Percentiles rank a stretch among this genome's conserved stretches.
phyloP scores from a whole-genome alignment of 1,284 basidiomycete species.

The Ceratobasidium sp. region DNA sequence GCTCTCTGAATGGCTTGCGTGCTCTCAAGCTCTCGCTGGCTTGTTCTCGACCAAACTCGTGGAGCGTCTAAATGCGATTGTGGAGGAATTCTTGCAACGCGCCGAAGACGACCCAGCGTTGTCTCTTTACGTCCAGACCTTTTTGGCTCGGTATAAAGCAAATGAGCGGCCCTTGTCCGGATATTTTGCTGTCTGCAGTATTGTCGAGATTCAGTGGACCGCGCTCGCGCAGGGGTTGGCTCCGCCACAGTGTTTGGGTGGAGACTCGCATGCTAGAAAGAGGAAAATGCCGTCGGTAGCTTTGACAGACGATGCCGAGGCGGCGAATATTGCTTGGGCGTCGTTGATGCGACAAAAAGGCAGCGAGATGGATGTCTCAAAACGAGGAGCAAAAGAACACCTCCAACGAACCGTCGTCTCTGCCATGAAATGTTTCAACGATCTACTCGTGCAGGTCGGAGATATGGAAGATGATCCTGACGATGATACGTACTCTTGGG shows the following conservation, averaged over 20 bases:
- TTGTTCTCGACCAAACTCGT: conserved; percentile 74
- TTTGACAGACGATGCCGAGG: conserved; percentile 72
- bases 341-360: conserved; percentile 63
- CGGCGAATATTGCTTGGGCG: conserved; percentile 84
- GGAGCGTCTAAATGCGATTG: conserved; percentile 75
- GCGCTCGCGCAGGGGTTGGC: conserved; percentile 81
- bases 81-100: conserved; percentile 66
- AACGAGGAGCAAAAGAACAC: conserved; percentile 55
- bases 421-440: conserved; percentile 79
- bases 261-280: conserved; percentile 47
- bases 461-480: conserved; percentile 83
- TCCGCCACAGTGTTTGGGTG: conserved; percentile 55
- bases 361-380: conserved; percentile 1
- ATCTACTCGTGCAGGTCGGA: conserved; percentile 79
- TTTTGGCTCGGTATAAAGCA: conserved; percentile 82
- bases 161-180: conserved; percentile 85
- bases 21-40: conserved; percentile 68
- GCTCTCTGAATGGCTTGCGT: conserved; percentile 71
- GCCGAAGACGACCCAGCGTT: conserved; percentile 60
- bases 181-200: conserved; percentile 88
- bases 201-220: conserved; percentile 87
- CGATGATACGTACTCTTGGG: conserved; percentile 86
- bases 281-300: conserved; percentile 51
- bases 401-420: conserved; percentile 68
- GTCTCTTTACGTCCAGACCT: conserved; percentile 67